Conservation (phyloP, 106 monocot genomes). For the Dioscorea dumetorum region DNA sequence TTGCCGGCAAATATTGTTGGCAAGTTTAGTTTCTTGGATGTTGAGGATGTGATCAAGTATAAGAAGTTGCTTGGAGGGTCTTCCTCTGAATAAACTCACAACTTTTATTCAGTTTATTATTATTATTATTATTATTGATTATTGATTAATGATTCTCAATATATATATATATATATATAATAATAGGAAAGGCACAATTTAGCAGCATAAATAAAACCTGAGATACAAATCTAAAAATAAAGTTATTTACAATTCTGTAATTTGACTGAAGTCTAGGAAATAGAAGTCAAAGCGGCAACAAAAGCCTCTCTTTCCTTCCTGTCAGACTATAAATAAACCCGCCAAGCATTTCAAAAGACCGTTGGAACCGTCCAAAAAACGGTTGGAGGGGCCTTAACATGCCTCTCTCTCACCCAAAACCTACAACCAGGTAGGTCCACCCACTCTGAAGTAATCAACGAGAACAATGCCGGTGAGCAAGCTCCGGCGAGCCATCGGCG, state of each 20-base stretch:
- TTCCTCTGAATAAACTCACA: slow-evolving; percentile 11
- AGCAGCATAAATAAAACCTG: too few relatives aligned
- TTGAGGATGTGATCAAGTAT: slow-evolving; percentile 63
- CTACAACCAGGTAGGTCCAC: not conserved
- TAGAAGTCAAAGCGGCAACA: too few relatives aligned
- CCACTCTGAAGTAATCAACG: not conserved
- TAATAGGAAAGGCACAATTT: too few relatives aligned
- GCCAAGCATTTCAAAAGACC: not conserved
- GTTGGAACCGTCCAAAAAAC: not conserved
- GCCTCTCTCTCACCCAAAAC: not conserved
- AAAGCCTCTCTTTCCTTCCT: too few relatives aligned
- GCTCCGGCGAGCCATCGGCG: slow-evolving; percentile 37
- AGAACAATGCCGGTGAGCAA: slow-evolving; percentile 41
- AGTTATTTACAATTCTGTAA: too few relatives aligned
- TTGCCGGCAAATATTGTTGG: slow-evolving; percentile 42
- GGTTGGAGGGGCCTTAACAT: not conserved
- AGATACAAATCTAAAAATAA: too few relatives aligned
- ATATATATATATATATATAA: too few relatives aligned
- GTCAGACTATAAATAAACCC: not conserved
- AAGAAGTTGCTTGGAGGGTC: slow-evolving; percentile 70
- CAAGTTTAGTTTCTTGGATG: slow-evolving; percentile 63
- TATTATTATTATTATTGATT: too few relatives aligned
- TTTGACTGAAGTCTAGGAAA: too few relatives aligned
- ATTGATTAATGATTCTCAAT: too few relatives aligned
- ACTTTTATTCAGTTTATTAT: too few relatives aligned